Evolutionary conservation across 2,329 filamentous ascomycete genomes (phyloP).

Genomic region (Trichoderma polysporum): DNA sequence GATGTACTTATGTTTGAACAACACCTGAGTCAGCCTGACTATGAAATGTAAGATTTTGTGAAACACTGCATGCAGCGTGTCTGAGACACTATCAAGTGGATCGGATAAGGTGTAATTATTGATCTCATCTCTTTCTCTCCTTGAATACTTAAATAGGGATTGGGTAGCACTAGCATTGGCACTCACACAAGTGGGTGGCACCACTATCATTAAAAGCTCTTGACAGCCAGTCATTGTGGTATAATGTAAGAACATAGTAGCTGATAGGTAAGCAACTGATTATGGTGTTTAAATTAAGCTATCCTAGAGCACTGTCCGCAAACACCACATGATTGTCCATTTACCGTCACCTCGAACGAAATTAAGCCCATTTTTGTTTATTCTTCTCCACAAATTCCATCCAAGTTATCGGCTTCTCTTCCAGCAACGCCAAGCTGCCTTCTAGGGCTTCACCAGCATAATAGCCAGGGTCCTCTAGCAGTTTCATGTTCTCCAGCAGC

Average conservation of each 20-base stretch:
- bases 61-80: neutral
- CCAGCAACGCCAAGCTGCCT: constrained; percentile 35
- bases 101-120: neutral
- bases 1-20: neutral
- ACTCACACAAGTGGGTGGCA: neutral
- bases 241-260: neutral
- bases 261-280: neutral
- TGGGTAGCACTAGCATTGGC: neutral
- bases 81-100: neutral
- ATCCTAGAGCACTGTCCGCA: neutral
- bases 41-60: neutral
- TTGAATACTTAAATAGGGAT: neutral
- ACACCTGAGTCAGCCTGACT: neutral
- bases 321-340: neutral
- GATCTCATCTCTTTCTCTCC: neutral
- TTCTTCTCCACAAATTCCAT: constrained; percentile 38
- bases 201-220: neutral
- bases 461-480: constrained; percentile 44
- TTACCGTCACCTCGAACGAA: neutral
- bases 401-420: constrained; percentile 40
- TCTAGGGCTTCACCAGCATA: constrained; percentile 37
- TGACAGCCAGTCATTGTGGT: neutral
- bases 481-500: constrained; percentile 43
- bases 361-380: constrained; percentile 31
- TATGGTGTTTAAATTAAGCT: neutral